Conservation (phyloP, 1,284 basidiomycete species). For the Ceratobasidium sp. region DNA sequence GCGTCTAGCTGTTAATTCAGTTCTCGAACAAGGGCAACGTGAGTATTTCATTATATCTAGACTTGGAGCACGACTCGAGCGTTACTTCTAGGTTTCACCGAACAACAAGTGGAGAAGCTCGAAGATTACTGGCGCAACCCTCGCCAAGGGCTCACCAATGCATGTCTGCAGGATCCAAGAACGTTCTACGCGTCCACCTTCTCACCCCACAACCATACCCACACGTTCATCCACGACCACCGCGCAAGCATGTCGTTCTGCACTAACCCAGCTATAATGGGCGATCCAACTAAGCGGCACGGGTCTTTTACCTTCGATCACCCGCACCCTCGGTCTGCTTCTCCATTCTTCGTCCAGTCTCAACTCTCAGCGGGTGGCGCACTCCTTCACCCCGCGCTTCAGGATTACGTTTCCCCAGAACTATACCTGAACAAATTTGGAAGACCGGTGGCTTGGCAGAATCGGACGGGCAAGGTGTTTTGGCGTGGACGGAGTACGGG, state of each 20-base stretch:
- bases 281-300: slow-evolving; percentile 31
- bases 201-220: slow-evolving; percentile 41
- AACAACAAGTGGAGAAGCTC: slow-evolving; percentile 56
- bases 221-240: slow-evolving; percentile 60
- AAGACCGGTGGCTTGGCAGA: slow-evolving; percentile 55
- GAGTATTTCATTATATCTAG: slow-evolving; percentile 50
- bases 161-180: slow-evolving; percentile 53
- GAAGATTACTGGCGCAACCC: slow-evolving; percentile 57
- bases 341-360: slow-evolving; percentile 58
- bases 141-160: slow-evolving; percentile 53
- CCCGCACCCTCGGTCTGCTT: slow-evolving; percentile 53
- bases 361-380: slow-evolving; percentile 49
- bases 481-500: slow-evolving; percentile 61
- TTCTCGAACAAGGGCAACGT: slow-evolving; percentile 57
- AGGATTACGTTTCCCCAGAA: slow-evolving; percentile 54
- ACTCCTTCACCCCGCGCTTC: slow-evolving; percentile 57
- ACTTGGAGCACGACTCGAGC: too few relatives aligned
- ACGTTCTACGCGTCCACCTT: slow-evolving; percentile 51
- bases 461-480: slow-evolving; percentile 58
- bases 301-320: slow-evolving; percentile 55
- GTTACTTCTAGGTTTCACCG: slow-evolving; percentile 55
- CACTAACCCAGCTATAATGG: slow-evolving; percentile 57
- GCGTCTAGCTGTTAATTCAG: slow-evolving; percentile 56
- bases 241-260: slow-evolving; percentile 63
- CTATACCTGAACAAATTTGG: slow-evolving; percentile 13